phyloP scores from a whole-genome alignment of 2,329 filamentous ascomycete genomes.

The Apiospora rasikravindrae region DNA sequence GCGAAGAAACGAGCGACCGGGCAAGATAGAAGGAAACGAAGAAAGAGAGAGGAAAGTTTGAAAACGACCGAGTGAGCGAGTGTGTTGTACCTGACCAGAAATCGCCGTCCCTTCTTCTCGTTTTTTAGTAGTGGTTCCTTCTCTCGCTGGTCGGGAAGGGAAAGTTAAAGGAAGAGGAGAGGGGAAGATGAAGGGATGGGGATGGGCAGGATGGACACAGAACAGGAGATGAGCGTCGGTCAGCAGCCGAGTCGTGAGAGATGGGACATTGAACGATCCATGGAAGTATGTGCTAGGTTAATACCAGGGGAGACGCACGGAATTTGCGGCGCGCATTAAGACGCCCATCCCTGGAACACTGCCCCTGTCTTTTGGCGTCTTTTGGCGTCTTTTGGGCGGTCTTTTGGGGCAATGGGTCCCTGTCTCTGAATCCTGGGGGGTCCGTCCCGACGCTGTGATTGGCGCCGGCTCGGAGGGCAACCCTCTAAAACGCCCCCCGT shows the following conservation, averaged over 20 bases:
- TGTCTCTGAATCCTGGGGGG: constrained; percentile 14
- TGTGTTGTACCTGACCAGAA: constrained; percentile 4
- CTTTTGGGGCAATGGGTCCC: neutral
- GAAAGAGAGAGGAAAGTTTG: neutral
- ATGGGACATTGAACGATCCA: neutral
- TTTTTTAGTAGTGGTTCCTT: neutral
- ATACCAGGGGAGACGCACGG: neutral
- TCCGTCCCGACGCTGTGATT: neutral
- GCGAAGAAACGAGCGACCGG: constrained; percentile 1
- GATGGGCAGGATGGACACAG: neutral
- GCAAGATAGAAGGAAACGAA: constrained; percentile 3
- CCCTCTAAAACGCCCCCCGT: neutral
- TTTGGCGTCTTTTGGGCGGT: neutral
- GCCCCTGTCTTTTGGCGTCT: neutral
- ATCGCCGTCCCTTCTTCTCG: neutral
- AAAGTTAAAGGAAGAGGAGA: neutral
- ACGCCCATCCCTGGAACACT: neutral
- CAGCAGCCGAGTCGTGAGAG: neutral
- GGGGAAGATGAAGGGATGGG: neutral
- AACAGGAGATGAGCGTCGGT: constrained; percentile 14
- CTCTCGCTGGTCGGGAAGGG: neutral
- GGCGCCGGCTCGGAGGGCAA: neutral
- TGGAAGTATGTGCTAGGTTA: neutral
- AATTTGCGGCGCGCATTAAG: neutral
- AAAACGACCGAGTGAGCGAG: neutral